phyloP scores from a whole-genome alignment of 2,329 filamentous ascomycete genomes.

The Pseudohalonectria lignicola region DNA sequence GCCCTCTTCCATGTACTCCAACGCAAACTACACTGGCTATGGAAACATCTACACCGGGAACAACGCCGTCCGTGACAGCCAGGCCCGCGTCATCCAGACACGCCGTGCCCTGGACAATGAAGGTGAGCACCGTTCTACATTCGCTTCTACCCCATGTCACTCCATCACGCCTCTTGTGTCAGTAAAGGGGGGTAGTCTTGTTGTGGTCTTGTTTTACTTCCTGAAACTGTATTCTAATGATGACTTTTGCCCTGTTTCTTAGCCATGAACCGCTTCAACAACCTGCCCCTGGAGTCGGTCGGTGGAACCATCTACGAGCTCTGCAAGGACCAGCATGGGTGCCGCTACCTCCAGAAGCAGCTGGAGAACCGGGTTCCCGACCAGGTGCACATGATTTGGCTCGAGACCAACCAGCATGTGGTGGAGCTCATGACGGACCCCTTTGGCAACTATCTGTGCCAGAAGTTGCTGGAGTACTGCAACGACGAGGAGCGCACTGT shows the following conservation, averaged over 20 bases:
- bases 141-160: not conserved
- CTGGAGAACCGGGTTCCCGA: slow-evolving; percentile 80
- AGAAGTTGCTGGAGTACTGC: slow-evolving; percentile 93
- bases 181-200: not conserved
- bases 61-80: slow-evolving; percentile 57
- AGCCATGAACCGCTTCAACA: slow-evolving; percentile 73
- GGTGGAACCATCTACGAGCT: slow-evolving; percentile 76
- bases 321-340: slow-evolving; percentile 97
- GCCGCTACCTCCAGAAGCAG: slow-evolving; percentile 93
- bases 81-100: slow-evolving; percentile 64
- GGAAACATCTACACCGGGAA: slow-evolving; percentile 37
- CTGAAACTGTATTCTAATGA: too few relatives aligned
- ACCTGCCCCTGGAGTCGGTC: slow-evolving; percentile 71
- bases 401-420: slow-evolving; percentile 86
- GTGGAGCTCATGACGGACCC: slow-evolving; percentile 98
- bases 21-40: slow-evolving; percentile 49
- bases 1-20: slow-evolving; percentile 36
- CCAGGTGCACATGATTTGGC: slow-evolving; percentile 84
- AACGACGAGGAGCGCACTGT: slow-evolving; percentile 90
- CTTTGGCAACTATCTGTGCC: slow-evolving; percentile 97
- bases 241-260: slow-evolving; percentile 18
- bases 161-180: slow-evolving; percentile 3
- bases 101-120: slow-evolving; percentile 66
- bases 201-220: too few relatives aligned
- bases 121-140: slow-evolving; percentile 46